Conservation (phyloP, 495 filamentous ascomycete genomes). For the Aspergillus haitiensis region DNA sequence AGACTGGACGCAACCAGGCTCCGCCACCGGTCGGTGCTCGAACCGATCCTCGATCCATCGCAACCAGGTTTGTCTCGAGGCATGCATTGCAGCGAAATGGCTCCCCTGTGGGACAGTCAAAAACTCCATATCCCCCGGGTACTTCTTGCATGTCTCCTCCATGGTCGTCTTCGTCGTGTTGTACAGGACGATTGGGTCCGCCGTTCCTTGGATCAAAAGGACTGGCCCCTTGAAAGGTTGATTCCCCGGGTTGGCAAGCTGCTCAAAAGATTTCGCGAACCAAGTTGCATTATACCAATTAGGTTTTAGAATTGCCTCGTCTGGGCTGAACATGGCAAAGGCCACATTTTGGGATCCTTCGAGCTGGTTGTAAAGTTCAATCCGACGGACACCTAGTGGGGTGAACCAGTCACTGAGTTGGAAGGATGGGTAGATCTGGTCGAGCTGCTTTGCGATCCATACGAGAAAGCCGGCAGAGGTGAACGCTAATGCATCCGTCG, state of each 20-base stretch:
- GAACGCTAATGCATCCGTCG: constrained; percentile 30
- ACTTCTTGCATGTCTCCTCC: constrained; percentile 33
- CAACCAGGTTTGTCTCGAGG: constrained; percentile 39
- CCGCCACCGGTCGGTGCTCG: constrained; percentile 21
- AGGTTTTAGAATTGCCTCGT: constrained; percentile 26
- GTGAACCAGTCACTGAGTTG: constrained; percentile 30
- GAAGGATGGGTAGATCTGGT: constrained; percentile 24
- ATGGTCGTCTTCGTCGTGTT: constrained; percentile 31
- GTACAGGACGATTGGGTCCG: constrained; percentile 31
- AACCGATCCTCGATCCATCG: constrained; percentile 46
- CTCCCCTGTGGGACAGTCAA: constrained; percentile 31
- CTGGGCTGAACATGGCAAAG: constrained; percentile 22
- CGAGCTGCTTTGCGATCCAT: constrained; percentile 24
- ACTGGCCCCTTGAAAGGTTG: constrained; percentile 44
- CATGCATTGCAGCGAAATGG: constrained; percentile 40
- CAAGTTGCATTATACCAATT: constrained; percentile 24
- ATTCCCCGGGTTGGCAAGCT: constrained; percentile 30
- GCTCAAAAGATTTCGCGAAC: constrained; percentile 27
- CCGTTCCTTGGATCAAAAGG: constrained; percentile 41
- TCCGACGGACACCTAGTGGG: constrained; percentile 29
- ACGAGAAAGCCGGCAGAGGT: constrained; percentile 25
- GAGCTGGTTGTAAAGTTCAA: constrained; percentile 31
- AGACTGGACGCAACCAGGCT: constrained; percentile 20
- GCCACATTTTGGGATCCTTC: constrained; percentile 34
- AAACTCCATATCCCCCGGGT: constrained; percentile 34